Percentiles rank a stretch among this genome's conserved stretches.
Conservation (phyloP, 257 asterid genomes). For the Catharanthus roseus region DNA sequence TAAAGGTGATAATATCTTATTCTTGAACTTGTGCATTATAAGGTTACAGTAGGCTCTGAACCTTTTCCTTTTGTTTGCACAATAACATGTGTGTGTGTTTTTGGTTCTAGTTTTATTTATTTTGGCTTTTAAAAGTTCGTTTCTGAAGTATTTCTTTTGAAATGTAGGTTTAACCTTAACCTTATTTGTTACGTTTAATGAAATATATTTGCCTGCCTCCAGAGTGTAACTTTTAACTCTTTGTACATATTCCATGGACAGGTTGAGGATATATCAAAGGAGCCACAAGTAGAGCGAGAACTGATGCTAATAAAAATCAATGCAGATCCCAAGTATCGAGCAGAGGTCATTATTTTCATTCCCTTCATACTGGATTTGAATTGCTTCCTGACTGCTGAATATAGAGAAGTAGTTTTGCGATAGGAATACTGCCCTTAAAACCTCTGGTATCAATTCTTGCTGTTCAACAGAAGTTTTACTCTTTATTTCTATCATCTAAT, state of each 20-base stretch:
- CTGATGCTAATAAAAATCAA: constrained; percentile 90
- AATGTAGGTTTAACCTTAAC: neutral
- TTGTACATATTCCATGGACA: constrained; percentile 25
- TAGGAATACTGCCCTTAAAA: neutral
- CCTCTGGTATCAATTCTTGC: neutral
- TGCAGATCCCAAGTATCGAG: constrained; percentile 65
- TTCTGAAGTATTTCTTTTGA: constrained; percentile 1
- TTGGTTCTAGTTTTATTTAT: too few species aligned
- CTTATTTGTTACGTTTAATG: neutral
- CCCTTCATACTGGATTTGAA: constrained; percentile 2
- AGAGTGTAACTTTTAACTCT: constrained; percentile 1
- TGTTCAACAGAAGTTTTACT: constrained; percentile 4
- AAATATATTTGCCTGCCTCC: neutral
- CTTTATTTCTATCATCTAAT: neutral
- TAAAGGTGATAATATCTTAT: constrained; percentile 52
- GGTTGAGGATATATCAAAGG: constrained; percentile 91
- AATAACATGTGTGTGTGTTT: neutral
- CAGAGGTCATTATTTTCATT: constrained; percentile 51
- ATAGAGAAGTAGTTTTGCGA: neutral
- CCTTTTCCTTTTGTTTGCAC: neutral
- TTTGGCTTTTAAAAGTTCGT: too few species aligned
- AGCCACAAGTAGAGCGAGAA: constrained; percentile 96
- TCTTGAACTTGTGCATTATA: constrained; percentile 6
- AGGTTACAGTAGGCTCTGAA: neutral
- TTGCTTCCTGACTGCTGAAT: neutral